These are phyloP conservation scores for Trichoderma virens DNA, from an alignment of 495 filamentous ascomycete species.

Conservation along the genomic window DNA sequence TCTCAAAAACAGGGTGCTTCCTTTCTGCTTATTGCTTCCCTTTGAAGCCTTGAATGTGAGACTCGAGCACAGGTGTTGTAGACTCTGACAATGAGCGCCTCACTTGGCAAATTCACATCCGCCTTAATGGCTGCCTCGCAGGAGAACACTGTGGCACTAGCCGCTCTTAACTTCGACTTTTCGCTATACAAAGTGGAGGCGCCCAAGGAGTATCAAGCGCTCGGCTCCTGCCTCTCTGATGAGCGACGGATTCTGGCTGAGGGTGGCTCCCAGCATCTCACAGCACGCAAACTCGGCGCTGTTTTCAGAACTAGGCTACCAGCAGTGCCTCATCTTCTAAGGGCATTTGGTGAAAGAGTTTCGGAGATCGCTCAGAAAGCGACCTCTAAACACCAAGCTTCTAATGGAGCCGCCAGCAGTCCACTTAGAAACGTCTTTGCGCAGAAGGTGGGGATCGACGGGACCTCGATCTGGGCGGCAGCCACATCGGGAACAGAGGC, in stretches of 20 bases:
- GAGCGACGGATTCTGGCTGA: conserved; percentile 21
- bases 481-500: conserved; percentile 28
- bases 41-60: too few relatives aligned
- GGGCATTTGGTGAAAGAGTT: conserved; percentile 22
- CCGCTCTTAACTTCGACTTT: conserved; percentile 27
- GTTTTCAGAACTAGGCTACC: conserved; percentile 20
- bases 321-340: conserved; percentile 14
- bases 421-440: conserved; percentile 17
- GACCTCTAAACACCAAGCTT: too few relatives aligned
- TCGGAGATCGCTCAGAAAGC: too few relatives aligned
- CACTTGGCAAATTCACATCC: neutral
- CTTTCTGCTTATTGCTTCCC: too few relatives aligned
- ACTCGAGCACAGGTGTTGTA: too few relatives aligned
- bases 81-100: too few relatives aligned
- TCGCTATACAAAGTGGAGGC: conserved; percentile 22
- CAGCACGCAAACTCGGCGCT: conserved; percentile 23
- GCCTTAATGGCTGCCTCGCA: neutral
- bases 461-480: conserved; percentile 28
- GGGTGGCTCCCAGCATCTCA: conserved; percentile 19
- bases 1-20: too few relatives aligned
- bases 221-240: conserved; percentile 18
- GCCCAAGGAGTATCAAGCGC: conserved; percentile 19
- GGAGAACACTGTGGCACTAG: conserved; percentile 15
- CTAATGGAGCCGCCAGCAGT: conserved; percentile 11
- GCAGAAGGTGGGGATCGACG: conserved; percentile 27